These are phyloP conservation scores for Metarhizium sp. DNA, from an alignment of 2,329 filamentous ascomycete genomes.

Conservation along the genomic window DNA sequence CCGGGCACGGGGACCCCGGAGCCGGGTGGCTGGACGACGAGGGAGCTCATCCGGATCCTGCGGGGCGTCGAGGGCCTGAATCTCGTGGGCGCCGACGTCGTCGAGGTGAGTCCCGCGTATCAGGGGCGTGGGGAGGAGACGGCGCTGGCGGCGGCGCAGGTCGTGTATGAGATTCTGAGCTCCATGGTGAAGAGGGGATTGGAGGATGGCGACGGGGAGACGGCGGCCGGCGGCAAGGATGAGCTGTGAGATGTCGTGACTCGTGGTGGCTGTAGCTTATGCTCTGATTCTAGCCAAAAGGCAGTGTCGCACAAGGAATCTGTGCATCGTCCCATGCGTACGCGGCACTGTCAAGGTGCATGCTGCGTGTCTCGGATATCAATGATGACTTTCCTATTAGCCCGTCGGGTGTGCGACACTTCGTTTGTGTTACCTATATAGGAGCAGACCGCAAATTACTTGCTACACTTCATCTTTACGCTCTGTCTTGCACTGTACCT, in stretches of 20 bases:
- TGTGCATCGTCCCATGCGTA: too few species aligned
- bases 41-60: constrained; percentile 77
- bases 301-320: too few species aligned
- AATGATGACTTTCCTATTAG: too few species aligned
- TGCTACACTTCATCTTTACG: too few species aligned
- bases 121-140: constrained; percentile 74
- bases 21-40: constrained; percentile 82
- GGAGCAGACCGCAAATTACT: too few species aligned
- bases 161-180: constrained; percentile 78
- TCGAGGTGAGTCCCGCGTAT: constrained; percentile 77
- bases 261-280: too few species aligned
- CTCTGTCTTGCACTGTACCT: too few species aligned
- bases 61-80: constrained; percentile 76
- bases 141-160: constrained; percentile 72
- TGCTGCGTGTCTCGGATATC: too few species aligned
- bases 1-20: constrained; percentile 84
- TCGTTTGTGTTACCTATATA: too few species aligned
- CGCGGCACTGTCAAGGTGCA: too few species aligned
- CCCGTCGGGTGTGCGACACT: too few species aligned
- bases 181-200: constrained; percentile 54
- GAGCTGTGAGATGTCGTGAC: constrained; percentile 22
- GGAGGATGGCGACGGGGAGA: constrained; percentile 26
- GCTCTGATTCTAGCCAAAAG: too few species aligned
- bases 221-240: constrained; percentile 18
- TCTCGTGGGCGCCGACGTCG: constrained; percentile 80